Base-by-base conservation (phyloP, 352 stramenopile species). In the Globisporangium emineosum region DNA sequence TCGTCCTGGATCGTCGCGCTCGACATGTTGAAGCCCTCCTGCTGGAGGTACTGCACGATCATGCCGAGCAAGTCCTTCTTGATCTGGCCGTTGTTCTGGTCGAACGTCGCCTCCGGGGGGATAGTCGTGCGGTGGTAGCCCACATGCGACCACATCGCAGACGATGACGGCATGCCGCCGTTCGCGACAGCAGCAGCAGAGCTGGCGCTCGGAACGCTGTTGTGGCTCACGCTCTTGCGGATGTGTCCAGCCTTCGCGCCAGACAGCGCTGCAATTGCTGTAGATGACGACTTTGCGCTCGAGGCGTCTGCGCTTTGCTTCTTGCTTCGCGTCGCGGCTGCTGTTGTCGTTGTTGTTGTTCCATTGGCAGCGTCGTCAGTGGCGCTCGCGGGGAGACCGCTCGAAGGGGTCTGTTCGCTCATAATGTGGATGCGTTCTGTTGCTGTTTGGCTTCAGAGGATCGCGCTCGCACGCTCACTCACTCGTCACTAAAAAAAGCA, bases 1-100 rank as follows among this genome's bases (percentile, higher is more conserved):
- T 95, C 88, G 68, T 96, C 88, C 67, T 95, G 84, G 59, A 96
- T 89, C 42, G 87, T 95, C 21, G 86, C 81, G 63, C 85, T 93
- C 21, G 85, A 86, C 67, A 92, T 84, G 42, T 78, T 66, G 52
- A 93, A 91, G 8, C 85, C 86, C 70, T 94, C 82, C 19, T 89
- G 70, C 62, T 95, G 83, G 13, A 96, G 66, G 67, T 95, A 96
- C 75, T 94, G 86, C 30, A 86, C 86, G 66, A 96, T 96, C 64
- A 96, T 82, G 4, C 79, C 78, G 25, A 96, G 73, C 50, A 96
- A 66, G 61, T 95, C 88, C 54, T 86, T 79, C 55, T 91, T 86
- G 71, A 96, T 95, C 70, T 91, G 80, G n/a, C 69, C 62, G 56
- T 86, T 74, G 53, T 76, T 45, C 8, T 77, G 67, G 66, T 95